Conservation (phyloP, 148 eudicot species). For the Chenopodium berlandieri region DNA sequence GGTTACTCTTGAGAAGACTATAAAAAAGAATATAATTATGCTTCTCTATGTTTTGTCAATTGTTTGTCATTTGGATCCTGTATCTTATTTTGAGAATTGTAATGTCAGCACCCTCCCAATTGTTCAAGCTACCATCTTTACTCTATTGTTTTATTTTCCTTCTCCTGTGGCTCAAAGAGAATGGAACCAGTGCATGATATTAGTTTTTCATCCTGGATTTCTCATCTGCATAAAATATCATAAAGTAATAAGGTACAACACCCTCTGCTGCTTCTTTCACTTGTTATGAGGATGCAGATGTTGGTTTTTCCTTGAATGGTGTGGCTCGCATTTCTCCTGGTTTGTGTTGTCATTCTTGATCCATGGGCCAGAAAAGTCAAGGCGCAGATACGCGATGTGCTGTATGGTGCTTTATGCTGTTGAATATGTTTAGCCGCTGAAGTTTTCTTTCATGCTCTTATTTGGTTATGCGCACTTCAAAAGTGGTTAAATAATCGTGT, state of each 20-base stretch:
- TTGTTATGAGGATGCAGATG: background rate
- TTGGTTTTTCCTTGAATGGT: background rate
- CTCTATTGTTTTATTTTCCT: background rate
- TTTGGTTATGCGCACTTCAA: background rate
- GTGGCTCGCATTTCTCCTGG: background rate
- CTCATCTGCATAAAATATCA: background rate
- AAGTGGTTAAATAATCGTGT: background rate
- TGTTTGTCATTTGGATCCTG: background rate
- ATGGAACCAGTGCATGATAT: background rate
- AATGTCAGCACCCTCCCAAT: background rate
- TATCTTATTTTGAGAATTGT: background rate
- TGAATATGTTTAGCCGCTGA: background rate
- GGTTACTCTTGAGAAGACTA: background rate
- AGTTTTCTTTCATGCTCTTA: background rate
- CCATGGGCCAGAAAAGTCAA: background rate
- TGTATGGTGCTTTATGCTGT: background rate
- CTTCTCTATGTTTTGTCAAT: background rate
- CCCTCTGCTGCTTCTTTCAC: background rate
- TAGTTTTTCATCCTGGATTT: background rate
- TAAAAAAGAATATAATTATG: background rate
- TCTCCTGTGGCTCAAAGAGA: background rate
- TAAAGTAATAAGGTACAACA: background rate
- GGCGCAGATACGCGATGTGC: background rate
- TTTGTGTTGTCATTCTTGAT: background rate
- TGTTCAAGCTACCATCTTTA: background rate